Evolutionary conservation across 2,329 filamentous ascomycete species (phyloP).

Genomic region (Clarireedia sp.): DNA sequence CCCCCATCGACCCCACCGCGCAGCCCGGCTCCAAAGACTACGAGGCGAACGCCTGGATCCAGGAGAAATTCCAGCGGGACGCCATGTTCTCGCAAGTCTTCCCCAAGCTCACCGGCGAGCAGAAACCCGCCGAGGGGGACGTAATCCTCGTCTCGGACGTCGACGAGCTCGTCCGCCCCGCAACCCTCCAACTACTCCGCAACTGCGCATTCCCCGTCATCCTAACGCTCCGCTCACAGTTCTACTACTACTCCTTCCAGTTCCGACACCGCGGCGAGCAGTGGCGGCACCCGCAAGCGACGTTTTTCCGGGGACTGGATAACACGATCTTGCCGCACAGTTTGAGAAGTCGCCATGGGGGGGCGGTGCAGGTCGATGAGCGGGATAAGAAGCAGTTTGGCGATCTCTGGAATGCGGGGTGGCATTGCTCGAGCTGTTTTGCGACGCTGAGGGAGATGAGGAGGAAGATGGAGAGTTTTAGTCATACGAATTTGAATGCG

Average conservation of each 20-base stretch:
- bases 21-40: constrained; percentile 24
- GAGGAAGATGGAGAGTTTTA: constrained; percentile 36
- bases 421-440: constrained; percentile 40
- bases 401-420: constrained; percentile 34
- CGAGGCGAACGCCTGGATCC: constrained; percentile 37
- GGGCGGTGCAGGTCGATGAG: background rate
- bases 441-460: constrained; percentile 34
- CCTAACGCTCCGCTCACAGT: constrained; percentile 28
- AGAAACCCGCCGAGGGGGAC: constrained; percentile 29
- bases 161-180: constrained; percentile 36
- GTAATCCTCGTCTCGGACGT: constrained; percentile 38
- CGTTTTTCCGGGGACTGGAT: constrained; percentile 30
- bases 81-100: constrained; percentile 48
- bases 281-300: constrained; percentile 39
- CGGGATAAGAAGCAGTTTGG: constrained; percentile 17
- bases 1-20: background rate
- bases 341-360: constrained; percentile 4
- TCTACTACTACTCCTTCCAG: constrained; percentile 35
- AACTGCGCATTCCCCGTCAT: constrained; percentile 31
- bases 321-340: constrained; percentile 33
- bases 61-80: constrained; percentile 46
- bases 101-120: constrained; percentile 30
- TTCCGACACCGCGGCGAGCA: constrained; percentile 29
- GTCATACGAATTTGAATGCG: constrained; percentile 33
- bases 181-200: constrained; percentile 28